Evolutionary conservation across 2,329 filamentous ascomycete species (phyloP), one percentile per base, ranked within the genome.

Genomic region (Diplodia mutila): DNA sequence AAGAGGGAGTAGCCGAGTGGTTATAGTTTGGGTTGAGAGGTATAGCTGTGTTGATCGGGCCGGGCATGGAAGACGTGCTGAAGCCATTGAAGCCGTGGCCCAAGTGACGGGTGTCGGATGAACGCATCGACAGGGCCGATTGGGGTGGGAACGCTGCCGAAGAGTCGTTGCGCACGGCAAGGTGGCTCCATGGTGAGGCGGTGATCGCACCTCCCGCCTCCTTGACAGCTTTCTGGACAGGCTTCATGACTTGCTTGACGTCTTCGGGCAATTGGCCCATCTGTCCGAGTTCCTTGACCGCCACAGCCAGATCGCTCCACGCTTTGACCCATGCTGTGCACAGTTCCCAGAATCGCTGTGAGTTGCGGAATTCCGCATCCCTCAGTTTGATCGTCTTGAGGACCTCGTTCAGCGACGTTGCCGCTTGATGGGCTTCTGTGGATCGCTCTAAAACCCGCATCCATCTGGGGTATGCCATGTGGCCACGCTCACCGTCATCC

Each of bases 381-480:
- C 94, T 95, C 12, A 97, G 83, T 76, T 93, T 93, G 82, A 97
- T 92, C 55, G 86, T 85, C 3, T 89, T 92, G 12, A 97, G 81
- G n/a, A 90, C 86, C 48, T 84, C 83, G 73, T 91, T 90, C 32
- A 97, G 83, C 12, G 87, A 84, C 73, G 93, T 89, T 1, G 91
- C 91, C 72, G 91, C 89, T 67, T 91, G 87, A 51, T 94, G 85
- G 21, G 91, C 89, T 14, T 87, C 82, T 52, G 86, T 86, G 75
- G 91, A 94, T 74, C 90, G 91, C 55, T 88, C 84, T 64, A 94
- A 89, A 54, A 97, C 85, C 1, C 84, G 82, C 66, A 85, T 89
- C 54, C 79, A 69, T 7, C 76, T 74, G 59, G 76, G 77, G 54
- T 79, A 68, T 23, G 75, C 72, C 27, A 74, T 76, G 67, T 77